Conservation (phyloP, 495 filamentous ascomycete genomes). For the Penicillium tannophilum region DNA sequence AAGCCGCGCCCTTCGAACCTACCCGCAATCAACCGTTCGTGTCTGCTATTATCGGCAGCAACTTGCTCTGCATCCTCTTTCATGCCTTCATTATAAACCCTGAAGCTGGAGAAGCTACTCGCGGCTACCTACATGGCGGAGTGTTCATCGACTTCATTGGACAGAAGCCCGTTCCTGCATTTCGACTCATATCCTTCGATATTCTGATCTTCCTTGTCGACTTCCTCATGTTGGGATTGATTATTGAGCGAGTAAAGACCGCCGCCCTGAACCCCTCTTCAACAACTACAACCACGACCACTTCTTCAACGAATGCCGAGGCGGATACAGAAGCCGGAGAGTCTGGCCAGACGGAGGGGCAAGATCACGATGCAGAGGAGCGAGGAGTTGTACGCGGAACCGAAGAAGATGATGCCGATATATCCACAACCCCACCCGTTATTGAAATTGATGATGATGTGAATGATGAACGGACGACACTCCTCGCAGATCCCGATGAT, state of each 20-base stretch:
- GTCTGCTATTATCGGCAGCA: constrained; percentile 68
- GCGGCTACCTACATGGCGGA: constrained; percentile 84
- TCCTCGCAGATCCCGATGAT: constrained; percentile 47
- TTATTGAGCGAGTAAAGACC: constrained; percentile 66
- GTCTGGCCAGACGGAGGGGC: constrained; percentile 25
- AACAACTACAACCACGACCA: constrained; percentile 11
- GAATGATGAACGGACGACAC: constrained; percentile 46
- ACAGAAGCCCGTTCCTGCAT: constrained; percentile 70
- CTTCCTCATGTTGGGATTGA: constrained; percentile 72
- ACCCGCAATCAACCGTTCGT: constrained; percentile 64
- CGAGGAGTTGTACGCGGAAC: constrained; percentile 63
- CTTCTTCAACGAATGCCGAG: constrained; percentile 1
- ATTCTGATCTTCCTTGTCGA: constrained; percentile 66
- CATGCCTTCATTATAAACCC: constrained; percentile 66
- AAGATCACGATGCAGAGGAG: constrained; percentile 83
- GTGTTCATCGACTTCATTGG: constrained; percentile 87
- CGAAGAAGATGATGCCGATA: constrained; percentile 27
- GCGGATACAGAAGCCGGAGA: constrained; percentile 13
- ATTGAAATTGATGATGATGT: constrained; percentile 28
- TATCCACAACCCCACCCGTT: constrained; percentile 8
- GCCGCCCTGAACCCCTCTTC: constrained; percentile 20
- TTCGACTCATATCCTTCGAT: constrained; percentile 67
- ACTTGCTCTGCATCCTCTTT: constrained; percentile 70
- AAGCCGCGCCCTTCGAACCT: constrained; percentile 67
- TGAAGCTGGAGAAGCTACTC: constrained; percentile 70